phyloP scores from a whole-genome alignment of 1,139 yeast genomes.

The Suzukiozyma palmioleophila region DNA sequence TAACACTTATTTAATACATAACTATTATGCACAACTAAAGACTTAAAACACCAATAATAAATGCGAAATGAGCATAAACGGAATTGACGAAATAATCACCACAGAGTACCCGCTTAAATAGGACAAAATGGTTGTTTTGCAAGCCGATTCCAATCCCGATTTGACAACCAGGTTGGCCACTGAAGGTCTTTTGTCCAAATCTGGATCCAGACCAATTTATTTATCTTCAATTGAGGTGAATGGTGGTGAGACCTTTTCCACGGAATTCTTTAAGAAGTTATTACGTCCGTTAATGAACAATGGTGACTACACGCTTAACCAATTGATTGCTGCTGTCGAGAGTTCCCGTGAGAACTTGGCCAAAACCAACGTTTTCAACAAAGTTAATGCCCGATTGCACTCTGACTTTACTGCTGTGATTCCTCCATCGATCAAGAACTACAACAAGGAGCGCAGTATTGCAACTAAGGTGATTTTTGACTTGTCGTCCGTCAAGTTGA shows the following conservation, averaged over 20 bases:
- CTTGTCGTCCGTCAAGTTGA: slow-evolving; percentile 30
- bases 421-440: slow-evolving; percentile 22
- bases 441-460: slow-evolving; percentile 34
- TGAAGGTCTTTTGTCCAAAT: slow-evolving; percentile 28
- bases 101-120: no score
- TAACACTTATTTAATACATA: no score
- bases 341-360: slow-evolving; percentile 24
- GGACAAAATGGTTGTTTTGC: slow-evolving; percentile 8
- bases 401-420: slow-evolving; percentile 28
- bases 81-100: no score
- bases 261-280: slow-evolving; percentile 42
- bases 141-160: slow-evolving; percentile 13
- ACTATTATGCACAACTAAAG: no score
- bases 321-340: slow-evolving; percentile 29
- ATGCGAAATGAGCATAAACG: no score
- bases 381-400: slow-evolving; percentile 28
- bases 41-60: no score
- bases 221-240: slow-evolving; percentile 42
- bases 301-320: slow-evolving; percentile 44
- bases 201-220: slow-evolving; percentile 40
- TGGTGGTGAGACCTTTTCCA: slow-evolving; percentile 48
- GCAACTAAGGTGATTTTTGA: slow-evolving; percentile 38
- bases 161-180: slow-evolving; percentile 27
- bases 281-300: slow-evolving; percentile 39
- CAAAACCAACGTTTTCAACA: slow-evolving; percentile 43